A percentile compares a stretch with the other conserved stretches of the same genome.
These are phyloP conservation scores for Trichosanthes truncata DNA, from an alignment of 306 rosid species.

Conservation along the genomic window DNA sequence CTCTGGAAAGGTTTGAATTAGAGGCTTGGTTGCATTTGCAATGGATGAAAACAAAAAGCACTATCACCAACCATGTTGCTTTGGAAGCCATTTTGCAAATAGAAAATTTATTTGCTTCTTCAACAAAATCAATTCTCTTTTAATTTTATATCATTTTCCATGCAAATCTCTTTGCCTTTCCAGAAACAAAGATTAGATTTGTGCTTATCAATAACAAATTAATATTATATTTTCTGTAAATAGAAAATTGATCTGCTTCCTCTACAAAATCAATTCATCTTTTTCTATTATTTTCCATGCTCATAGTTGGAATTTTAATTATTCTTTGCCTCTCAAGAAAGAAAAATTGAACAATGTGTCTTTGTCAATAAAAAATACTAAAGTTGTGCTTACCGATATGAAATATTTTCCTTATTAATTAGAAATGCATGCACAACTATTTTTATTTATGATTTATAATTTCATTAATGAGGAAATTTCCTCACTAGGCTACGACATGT, in stretches of 20 bases:
- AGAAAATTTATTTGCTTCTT: too few species aligned
- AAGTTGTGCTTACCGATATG: background rate
- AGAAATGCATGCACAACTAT: too few species aligned
- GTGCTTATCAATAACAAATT: too few species aligned
- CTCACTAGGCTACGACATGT: too few species aligned
- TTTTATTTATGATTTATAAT: too few species aligned
- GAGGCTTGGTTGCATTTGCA: background rate
- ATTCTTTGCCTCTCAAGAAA: background rate
- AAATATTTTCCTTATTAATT: too few species aligned
- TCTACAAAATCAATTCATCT: background rate
- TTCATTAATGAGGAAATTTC: too few species aligned
- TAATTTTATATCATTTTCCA: background rate
- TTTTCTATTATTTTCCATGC: background rate
- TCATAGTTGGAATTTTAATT: background rate
- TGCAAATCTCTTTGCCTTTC: background rate
- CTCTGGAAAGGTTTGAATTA: background rate
- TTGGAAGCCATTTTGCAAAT: background rate
- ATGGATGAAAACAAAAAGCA: background rate
- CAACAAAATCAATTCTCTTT: too few species aligned
- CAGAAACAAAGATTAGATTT: too few species aligned
- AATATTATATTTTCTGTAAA: too few species aligned
- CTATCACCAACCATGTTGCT: background rate
- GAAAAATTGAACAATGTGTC: too few species aligned
- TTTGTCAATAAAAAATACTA: too few species aligned
- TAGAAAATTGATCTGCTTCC: background rate